These are phyloP conservation scores for Ustilago trichophora DNA, from an alignment of 1,284 basidiomycete genomes.

Conservation along the genomic window DNA sequence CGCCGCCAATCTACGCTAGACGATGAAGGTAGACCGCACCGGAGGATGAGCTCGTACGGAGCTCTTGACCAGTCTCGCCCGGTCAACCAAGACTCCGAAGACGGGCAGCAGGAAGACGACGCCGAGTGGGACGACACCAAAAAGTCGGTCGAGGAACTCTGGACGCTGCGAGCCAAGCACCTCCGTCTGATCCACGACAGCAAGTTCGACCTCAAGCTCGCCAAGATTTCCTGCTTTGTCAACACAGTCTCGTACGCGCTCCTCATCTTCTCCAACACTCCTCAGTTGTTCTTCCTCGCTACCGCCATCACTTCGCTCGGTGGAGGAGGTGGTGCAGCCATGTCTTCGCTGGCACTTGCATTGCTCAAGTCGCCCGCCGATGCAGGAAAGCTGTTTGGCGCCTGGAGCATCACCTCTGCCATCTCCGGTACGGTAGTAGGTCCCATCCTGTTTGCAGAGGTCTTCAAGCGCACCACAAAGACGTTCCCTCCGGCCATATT, in stretches of 20 bases:
- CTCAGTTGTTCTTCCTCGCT: constrained; percentile 33
- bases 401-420: constrained; percentile 61
- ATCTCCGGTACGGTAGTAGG: constrained; percentile 57
- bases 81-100: neutral
- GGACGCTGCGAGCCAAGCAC: constrained; percentile 59
- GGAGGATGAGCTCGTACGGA: constrained; percentile 18
- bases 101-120: constrained; percentile 5
- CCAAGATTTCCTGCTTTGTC: constrained; percentile 38
- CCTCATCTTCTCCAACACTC: constrained; percentile 35
- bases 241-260: constrained; percentile 34
- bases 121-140: constrained; percentile 40
- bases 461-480: constrained; percentile 49
- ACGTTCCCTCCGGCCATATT: constrained; percentile 54
- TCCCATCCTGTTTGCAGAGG: constrained; percentile 56
- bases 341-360: constrained; percentile 62
- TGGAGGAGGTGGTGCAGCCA: constrained; percentile 57
- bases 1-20: constrained; percentile 37
- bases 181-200: constrained; percentile 64
- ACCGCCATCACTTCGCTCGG: constrained; percentile 51
- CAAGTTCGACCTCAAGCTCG: constrained; percentile 58
- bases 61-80: constrained; percentile 6
- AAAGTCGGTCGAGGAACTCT: constrained; percentile 55
- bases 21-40: constrained; percentile 34
- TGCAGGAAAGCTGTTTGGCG: constrained; percentile 64
- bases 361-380: constrained; percentile 54